Conservation (phyloP, 2,329 filamentous ascomycete species). For the Fusarium sulawesiense region DNA sequence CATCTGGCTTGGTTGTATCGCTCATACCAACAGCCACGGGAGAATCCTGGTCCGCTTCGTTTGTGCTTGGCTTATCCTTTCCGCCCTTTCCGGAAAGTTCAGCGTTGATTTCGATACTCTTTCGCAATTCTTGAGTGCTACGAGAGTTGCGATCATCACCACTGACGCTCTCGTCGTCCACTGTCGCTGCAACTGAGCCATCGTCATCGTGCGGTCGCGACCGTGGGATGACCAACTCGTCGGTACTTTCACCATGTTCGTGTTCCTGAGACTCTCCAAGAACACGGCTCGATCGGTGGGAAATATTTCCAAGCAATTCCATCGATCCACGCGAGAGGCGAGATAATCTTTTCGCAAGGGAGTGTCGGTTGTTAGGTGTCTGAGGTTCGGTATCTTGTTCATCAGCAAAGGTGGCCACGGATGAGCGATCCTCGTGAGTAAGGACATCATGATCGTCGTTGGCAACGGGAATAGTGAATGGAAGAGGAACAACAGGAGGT, state of each 20-base stretch:
- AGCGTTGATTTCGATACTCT: constrained; percentile 55
- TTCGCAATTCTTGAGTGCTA: constrained; percentile 36
- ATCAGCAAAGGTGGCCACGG: constrained; percentile 77
- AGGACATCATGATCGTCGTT: constrained; percentile 54
- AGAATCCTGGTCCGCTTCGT: constrained; percentile 21
- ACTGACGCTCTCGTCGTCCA: constrained; percentile 64
- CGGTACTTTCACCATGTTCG: constrained; percentile 55
- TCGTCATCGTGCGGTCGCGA: constrained; percentile 54
- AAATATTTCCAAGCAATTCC: constrained; percentile 58
- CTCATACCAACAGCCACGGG: constrained; percentile 11
- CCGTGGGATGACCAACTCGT: constrained; percentile 57
- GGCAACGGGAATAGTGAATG: constrained; percentile 69
- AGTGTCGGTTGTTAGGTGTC: constrained; percentile 48
- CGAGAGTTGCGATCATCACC: constrained; percentile 53
- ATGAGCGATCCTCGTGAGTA: constrained; percentile 66
- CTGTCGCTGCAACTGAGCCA: constrained; percentile 67
- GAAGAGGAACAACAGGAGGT: constrained; percentile 70
- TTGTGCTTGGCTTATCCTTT: constrained; percentile 21
- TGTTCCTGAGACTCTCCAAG: constrained; percentile 29
- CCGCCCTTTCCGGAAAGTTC: constrained; percentile 49
- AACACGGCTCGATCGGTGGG: constrained; percentile 48
- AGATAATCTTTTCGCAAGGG: constrained; percentile 62
- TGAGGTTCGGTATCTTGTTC: constrained; percentile 58
- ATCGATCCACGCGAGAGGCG: constrained; percentile 61
- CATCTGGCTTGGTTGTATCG: constrained; percentile 11